Evolutionary conservation across 345 rosid species (phyloP), one percentile per base, ranked within the genome.

Genomic region (Draba incana): DNA sequence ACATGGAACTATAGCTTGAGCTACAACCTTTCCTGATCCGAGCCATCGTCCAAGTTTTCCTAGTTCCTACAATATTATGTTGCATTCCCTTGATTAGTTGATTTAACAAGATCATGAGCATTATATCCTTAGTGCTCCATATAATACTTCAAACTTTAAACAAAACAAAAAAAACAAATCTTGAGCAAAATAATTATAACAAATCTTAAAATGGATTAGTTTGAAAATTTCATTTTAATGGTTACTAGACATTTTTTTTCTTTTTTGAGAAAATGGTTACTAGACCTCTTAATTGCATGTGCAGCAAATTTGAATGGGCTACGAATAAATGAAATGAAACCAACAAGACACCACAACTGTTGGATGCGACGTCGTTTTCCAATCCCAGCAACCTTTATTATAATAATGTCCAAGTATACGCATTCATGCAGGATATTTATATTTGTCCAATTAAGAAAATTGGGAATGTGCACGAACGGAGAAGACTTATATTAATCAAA

Each of bases 291-390:
- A 33, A 33, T 33, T 33, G 10, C 10, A 62, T 0, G n/a, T 62
- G 62, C 62, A 16, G 23, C 50, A 64, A 13, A 6, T 9, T 55
- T 31, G 14, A 41, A 2, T 46, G 5, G 43, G 64, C 58, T 72
- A 51, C 70, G 33, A 20, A 47, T 8, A 47, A 38, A 53, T 33
- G 37, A 33, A 33, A 33, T 47, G 58, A 72, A 56, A 64, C 45
- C 57, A 57, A 47, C 70, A 72, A 72, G 65, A 64, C 37, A 47
- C 56, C 38, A 12, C 47, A 62, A 63, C 69, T 23, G 47, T 64
- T 64, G 70, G 76, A 58, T 72, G 58, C 70, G 45, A 72, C 44
- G 70, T 72, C 70, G n/a, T 41, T 64, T 16, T 72, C 44, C 30
- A 55, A 71, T 64, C 76, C 35, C 35, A 64, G 70, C 76, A 63